Base-by-base conservation (phyloP, 2,329 filamentous ascomycete species). In the Cryphonectria parasitica region DNA sequence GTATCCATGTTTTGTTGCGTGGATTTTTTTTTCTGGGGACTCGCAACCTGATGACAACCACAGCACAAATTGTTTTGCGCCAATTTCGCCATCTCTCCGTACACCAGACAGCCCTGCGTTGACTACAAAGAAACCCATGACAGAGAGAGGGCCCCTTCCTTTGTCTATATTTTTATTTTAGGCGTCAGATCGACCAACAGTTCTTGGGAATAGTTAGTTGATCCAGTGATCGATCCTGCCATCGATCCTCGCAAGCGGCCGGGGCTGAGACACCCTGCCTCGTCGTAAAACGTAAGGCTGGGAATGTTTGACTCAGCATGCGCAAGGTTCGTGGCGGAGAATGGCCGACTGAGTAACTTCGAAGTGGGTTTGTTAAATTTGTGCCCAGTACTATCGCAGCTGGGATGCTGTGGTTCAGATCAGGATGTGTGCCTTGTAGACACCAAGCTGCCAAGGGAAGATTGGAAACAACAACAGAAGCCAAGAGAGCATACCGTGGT, bases 141-240 rank as follows among this genome's bases (percentile, higher is more conserved):
- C 10, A 13, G 36, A 10, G 15, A 10, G 31, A 61, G 31, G 31
- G 56, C n/a, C 28, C 5, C 19, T 31, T 56, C 22, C 45, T n/a
- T 7, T n/a, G 10, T 19, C 22, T 52, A 2, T 17, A 17, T 5
- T 31, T 31, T 19, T n/a, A n/a, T 28, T 31, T 17, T 2, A 31
- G 25, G 54, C 28, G 54, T 58, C 13, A 8, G 54, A 58, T 58
- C 54, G 28, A 31, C 54, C 13, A 31, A 31, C 54, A 19, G 22
- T 17, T 31, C 54, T 31, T 28, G 54, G 54, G 7, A 19, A 34
- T 58, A 58, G 54, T 8, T 34, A 31, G 15, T 58, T 31, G 54
- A 58, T 58, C 54, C 54, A 31, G 54, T 19, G 54, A 58, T 58
- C 54, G 54, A 58, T 58, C 54, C 28, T 56, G 52, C 25, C 28